Percentiles rank a stretch among this genome's conserved stretches.
phyloP scores from a whole-genome alignment of 345 rosid genomes.

The Eutrema yunnanense region DNA sequence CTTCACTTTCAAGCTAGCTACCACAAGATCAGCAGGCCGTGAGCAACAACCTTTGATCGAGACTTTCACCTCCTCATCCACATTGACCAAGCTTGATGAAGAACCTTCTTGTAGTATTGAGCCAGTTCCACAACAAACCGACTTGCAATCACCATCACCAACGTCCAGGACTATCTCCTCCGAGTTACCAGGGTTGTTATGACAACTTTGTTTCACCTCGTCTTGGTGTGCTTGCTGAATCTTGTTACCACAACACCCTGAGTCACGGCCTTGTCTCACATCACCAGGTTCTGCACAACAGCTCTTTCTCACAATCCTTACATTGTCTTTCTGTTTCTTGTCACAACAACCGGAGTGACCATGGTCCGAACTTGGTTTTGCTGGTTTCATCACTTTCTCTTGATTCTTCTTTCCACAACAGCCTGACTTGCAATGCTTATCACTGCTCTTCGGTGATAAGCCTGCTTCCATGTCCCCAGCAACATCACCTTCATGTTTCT shows the following conservation, averaged over 20 bases:
- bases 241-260: constrained; percentile 22
- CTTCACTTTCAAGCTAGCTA: constrained; percentile 16
- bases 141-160: constrained; percentile 8
- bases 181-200: neutral
- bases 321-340: constrained; percentile 18
- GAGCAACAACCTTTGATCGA: constrained; percentile 3
- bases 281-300: constrained; percentile 1
- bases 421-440: constrained; percentile 22
- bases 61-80: constrained; percentile 1
- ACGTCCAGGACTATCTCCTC: constrained; percentile 1
- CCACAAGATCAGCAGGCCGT: constrained; percentile 4
- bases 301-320: neutral
- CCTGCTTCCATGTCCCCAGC: constrained; percentile 22
- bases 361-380: neutral
- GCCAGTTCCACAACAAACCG: constrained; percentile 18
- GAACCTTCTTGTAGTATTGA: constrained; percentile 3
- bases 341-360: constrained; percentile 27
- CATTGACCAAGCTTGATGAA: neutral
- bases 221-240: constrained; percentile 2
- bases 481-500: constrained; percentile 12
- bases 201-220: constrained; percentile 17
- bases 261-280: neutral
- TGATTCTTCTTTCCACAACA: constrained; percentile 26
- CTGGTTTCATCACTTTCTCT: constrained; percentile 5
- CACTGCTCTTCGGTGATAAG: constrained; percentile 7